Conservation (phyloP, 352 stramenopile species). For the Lagenidium sp. region DNA sequence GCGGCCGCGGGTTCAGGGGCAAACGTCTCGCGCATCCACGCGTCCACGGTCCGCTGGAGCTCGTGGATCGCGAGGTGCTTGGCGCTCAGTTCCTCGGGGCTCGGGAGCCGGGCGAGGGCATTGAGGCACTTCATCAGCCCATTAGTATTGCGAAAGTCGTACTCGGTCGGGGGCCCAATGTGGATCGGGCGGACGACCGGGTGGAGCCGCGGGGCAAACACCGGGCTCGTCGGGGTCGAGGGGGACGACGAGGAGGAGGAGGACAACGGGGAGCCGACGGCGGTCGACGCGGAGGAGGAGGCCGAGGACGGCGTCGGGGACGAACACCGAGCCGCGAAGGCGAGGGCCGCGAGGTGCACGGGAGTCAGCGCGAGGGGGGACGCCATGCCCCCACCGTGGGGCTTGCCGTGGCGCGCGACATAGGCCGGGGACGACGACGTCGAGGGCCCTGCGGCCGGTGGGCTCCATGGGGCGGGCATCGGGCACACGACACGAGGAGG, state of each 20-base stretch:
- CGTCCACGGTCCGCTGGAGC: slow-evolving; percentile 56
- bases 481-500: too few relatives aligned
- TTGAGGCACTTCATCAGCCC: slow-evolving; percentile 78
- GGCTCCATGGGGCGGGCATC: too few relatives aligned
- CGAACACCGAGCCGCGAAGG: neutral
- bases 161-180: slow-evolving; percentile 50
- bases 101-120: slow-evolving; percentile 43
- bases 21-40: slow-evolving; percentile 39
- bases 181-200: slow-evolving; percentile 49
- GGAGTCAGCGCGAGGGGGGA: slow-evolving; percentile 12
- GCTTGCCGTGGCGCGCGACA: neutral
- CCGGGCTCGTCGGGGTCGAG: neutral
- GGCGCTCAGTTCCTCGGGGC: slow-evolving; percentile 38
- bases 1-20: slow-evolving; percentile 23
- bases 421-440: too few relatives aligned
- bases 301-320: neutral
- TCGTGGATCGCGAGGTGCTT: slow-evolving; percentile 80
- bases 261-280: neutral
- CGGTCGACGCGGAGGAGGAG: neutral
- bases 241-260: neutral
- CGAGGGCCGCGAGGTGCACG: slow-evolving; percentile 11
- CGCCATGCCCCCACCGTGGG: neutral
- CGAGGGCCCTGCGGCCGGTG: too few relatives aligned
- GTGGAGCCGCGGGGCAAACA: slow-evolving; percentile 23
- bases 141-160: slow-evolving; percentile 75